Percentiles rank a stretch among this genome's conserved stretches.
phyloP scores from a whole-genome alignment of 768 basidiomycete genomes.

The Saitozyma sp. region DNA sequence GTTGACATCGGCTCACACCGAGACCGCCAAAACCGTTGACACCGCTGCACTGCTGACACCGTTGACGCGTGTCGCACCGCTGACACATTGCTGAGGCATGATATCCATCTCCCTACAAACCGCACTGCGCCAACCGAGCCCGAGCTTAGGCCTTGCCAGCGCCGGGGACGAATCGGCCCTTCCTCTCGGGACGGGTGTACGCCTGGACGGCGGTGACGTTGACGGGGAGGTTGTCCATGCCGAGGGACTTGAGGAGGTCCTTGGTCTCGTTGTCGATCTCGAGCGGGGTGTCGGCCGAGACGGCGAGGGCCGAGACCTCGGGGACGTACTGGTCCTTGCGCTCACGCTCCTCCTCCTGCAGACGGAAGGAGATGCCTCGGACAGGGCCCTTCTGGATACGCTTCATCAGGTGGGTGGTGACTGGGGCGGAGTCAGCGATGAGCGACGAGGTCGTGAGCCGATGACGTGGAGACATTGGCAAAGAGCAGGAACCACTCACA shows the following conservation, averaged over 20 bases:
- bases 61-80: too few relatives aligned
- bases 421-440: slow-evolving; percentile 16
- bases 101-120: neutral
- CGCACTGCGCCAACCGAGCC: slow-evolving; percentile 7
- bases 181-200: slow-evolving; percentile 41
- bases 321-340: slow-evolving; percentile 97
- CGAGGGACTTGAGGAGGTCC: slow-evolving; percentile 86
- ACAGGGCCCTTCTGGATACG: slow-evolving; percentile 98
- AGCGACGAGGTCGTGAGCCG: neutral
- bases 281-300: slow-evolving; percentile 68
- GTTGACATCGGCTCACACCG: too few relatives aligned
- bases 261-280: slow-evolving; percentile 93
- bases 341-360: slow-evolving; percentile 99
- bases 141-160: slow-evolving; percentile 36
- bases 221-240: slow-evolving; percentile 89
- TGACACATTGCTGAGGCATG: too few relatives aligned
- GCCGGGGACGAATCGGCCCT: slow-evolving; percentile 45
- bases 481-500: slow-evolving; percentile 52
- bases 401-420: slow-evolving; percentile 99
- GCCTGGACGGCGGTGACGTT: slow-evolving; percentile 66
- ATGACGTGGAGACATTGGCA: neutral
- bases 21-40: too few relatives aligned
- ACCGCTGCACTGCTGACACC: neutral
- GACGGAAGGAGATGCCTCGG: slow-evolving; percentile 99
- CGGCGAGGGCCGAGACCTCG: slow-evolving; percentile 88